These are phyloP conservation scores for Eragrostis nindensis DNA, from an alignment of 176 grass and related monocot species.

Conservation along the genomic window DNA sequence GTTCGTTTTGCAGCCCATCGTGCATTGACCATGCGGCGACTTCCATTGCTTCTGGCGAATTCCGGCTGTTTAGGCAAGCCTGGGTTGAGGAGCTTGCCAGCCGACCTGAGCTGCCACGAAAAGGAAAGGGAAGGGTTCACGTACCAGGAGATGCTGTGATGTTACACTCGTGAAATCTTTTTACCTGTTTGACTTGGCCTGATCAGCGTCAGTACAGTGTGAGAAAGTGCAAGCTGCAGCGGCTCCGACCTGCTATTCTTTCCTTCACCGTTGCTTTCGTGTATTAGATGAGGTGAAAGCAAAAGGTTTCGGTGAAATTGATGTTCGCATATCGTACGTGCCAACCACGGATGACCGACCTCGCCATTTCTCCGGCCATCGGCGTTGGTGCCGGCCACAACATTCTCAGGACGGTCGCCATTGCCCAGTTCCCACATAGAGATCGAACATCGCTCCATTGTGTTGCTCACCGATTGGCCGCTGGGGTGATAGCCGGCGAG, in stretches of 20 bases:
- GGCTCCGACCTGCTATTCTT: conserved; percentile 23
- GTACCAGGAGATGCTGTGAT: not conserved
- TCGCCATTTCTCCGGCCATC: not conserved
- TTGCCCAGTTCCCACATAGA: not conserved
- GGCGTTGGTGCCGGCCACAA: not conserved
- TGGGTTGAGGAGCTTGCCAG: not conserved
- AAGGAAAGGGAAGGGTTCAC: not conserved
- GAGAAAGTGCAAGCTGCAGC: conserved; percentile 35
- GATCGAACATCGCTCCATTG: not conserved
- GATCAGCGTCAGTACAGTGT: not conserved
- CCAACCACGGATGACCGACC: not conserved
- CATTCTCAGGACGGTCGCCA: not conserved
- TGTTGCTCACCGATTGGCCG: not conserved
- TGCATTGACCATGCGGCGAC: not conserved
- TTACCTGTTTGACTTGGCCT: not conserved
- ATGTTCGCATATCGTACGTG: not conserved
- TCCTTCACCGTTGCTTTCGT: not conserved
- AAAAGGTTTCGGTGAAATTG: not conserved
- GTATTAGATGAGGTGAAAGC: not conserved
- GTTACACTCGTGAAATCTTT: not conserved
- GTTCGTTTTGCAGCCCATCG: not conserved
- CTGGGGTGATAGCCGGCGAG: no score
- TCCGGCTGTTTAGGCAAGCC: not conserved
- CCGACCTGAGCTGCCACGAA: conserved; percentile 9
- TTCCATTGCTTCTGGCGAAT: not conserved